These are phyloP conservation scores for Vigna nakashimae DNA, from an alignment of 306 rosid species.

Conservation along the genomic window DNA sequence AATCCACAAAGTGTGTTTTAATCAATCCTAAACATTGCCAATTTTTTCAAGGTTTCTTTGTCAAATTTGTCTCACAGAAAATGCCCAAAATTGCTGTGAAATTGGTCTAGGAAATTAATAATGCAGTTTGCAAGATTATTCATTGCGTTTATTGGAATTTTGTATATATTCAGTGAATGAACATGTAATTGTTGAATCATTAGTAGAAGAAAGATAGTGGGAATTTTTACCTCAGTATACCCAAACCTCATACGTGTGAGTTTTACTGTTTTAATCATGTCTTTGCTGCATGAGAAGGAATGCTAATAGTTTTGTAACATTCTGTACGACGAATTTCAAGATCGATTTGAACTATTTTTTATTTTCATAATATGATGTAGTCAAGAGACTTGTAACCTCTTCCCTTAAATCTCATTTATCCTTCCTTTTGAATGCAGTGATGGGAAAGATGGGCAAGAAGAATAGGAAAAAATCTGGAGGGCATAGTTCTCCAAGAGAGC, in stretches of 20 bases:
- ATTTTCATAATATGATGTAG: background rate
- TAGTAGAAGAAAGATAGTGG: background rate
- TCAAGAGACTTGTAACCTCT: background rate
- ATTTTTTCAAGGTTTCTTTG: too few relatives aligned
- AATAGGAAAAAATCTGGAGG: constrained; percentile 36
- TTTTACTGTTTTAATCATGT: background rate
- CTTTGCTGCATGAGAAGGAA: background rate
- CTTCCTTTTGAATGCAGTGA: background rate
- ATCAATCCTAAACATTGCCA: too few relatives aligned
- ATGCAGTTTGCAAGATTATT: background rate
- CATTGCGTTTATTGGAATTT: background rate
- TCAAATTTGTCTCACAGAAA: too few relatives aligned
- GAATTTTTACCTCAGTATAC: background rate
- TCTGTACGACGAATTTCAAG: background rate
- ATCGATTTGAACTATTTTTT: background rate
- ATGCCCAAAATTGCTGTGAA: too few relatives aligned
- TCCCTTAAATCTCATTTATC: background rate
- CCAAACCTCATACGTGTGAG: background rate
- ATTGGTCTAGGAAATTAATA: too few relatives aligned
- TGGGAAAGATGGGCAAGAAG: constrained; percentile 33
- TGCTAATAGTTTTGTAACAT: background rate
- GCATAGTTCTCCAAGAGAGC: constrained; percentile 17
- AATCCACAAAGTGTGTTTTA: too few relatives aligned
- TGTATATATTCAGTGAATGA: background rate
- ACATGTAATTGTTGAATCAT: background rate